phyloP scores from a whole-genome alignment of 257 asterid species.

The Verbena officinalis region DNA sequence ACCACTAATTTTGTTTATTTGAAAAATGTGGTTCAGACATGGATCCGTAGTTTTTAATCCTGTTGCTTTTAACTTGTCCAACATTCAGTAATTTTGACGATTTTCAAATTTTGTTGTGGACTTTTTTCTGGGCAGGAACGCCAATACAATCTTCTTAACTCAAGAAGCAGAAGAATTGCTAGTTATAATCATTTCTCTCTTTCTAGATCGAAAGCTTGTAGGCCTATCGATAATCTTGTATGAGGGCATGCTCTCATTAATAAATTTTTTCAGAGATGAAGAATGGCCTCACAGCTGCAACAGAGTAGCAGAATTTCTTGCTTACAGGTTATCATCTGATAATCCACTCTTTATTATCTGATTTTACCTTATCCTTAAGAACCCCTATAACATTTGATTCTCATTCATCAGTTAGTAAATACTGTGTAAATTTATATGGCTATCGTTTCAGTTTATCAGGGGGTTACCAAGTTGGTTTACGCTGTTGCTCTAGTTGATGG shows the following conservation, averaged over 20 bases:
- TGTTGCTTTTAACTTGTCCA: conserved; percentile 1
- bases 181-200: conserved; percentile 54
- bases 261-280: conserved; percentile 61
- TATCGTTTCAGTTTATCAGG: neutral
- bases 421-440: neutral
- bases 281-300: conserved; percentile 70
- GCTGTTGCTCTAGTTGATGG: no score
- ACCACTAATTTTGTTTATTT: conserved; percentile 7
- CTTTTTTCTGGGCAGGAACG: conserved; percentile 44
- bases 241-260: conserved; percentile 59
- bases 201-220: conserved; percentile 74
- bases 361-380: neutral
- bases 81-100: conserved; percentile 11
- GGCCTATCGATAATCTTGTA: conserved; percentile 63
- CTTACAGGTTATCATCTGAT: conserved; percentile 59
- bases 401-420: neutral
- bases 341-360: conserved; percentile 14
- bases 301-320: conserved; percentile 60
- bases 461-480: neutral
- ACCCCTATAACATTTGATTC: neutral
- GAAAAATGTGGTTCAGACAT: neutral
- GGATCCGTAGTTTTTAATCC: neutral
- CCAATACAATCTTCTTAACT: conserved; percentile 44
- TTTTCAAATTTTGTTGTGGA: conserved; percentile 4
- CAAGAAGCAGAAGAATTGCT: conserved; percentile 78